A percentile compares a stretch with the other conserved stretches of the same genome.
phyloP scores from a whole-genome alignment of 306 rosid genomes.

The Vigna trinervia region DNA sequence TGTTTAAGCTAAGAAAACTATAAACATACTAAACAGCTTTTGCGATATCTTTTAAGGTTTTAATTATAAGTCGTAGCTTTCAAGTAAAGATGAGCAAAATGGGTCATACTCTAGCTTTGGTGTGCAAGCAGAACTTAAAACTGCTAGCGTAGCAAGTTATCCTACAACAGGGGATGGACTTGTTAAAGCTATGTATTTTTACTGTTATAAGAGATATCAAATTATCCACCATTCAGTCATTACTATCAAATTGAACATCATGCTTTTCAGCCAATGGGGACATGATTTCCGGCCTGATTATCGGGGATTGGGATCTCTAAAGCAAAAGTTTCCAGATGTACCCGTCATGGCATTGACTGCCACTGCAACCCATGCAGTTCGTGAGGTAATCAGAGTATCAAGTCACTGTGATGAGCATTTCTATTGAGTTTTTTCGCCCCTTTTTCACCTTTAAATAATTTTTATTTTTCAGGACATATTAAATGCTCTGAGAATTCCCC shows the following conservation, averaged over 20 bases:
- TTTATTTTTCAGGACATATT: conserved; percentile 75
- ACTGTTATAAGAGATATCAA: conserved; percentile 10
- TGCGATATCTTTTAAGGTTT: background rate
- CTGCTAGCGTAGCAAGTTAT: conserved; percentile 16
- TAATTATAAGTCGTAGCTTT: background rate
- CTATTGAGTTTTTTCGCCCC: conserved; percentile 13
- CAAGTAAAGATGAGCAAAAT: background rate
- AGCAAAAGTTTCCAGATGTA: conserved; percentile 76
- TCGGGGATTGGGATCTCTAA: conserved; percentile 85
- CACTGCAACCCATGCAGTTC: conserved; percentile 91
- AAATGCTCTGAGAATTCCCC: conserved; percentile 82
- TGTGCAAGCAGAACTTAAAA: conserved; percentile 27
- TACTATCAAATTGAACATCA: conserved; percentile 21
- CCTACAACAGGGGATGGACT: conserved; percentile 15
- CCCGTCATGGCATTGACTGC: conserved; percentile 99
- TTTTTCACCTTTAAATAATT: conserved; percentile 11
- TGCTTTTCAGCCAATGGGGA: conserved; percentile 92
- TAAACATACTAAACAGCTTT: background rate
- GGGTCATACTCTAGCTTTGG: background rate
- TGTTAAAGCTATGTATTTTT: conserved; percentile 38
- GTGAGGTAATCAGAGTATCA: conserved; percentile 58
- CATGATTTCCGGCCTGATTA: conserved; percentile 99
- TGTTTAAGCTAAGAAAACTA: background rate
- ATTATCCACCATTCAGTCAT: conserved; percentile 3
- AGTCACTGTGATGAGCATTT: conserved; percentile 18